These are phyloP conservation scores for Sporothrix variecibatus DNA, from an alignment of 2,329 filamentous ascomycete genomes.

Conservation along the genomic window DNA sequence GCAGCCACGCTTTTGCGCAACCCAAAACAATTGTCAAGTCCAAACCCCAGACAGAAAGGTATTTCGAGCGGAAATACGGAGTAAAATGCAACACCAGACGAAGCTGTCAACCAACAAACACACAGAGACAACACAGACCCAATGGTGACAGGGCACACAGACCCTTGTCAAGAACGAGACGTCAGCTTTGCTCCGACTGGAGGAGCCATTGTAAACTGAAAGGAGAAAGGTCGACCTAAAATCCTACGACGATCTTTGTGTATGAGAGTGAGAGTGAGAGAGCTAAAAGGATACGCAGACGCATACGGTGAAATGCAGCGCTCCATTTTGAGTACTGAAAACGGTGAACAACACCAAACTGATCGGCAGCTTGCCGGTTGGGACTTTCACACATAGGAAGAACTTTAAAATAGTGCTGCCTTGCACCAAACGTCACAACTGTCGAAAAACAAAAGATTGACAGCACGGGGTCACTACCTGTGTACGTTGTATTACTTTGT, in stretches of 20 bases:
- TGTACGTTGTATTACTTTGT: neutral
- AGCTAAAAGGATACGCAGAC: neutral
- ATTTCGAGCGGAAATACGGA: neutral
- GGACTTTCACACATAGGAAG: neutral
- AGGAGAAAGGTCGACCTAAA: neutral
- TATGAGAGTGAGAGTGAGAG: neutral
- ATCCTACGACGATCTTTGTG: neutral
- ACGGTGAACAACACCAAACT: neutral
- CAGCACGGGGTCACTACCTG: neutral
- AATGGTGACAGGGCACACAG: neutral
- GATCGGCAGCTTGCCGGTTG: neutral
- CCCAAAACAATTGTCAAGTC: neutral
- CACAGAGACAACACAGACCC: neutral
- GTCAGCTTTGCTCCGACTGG: constrained; percentile 9
- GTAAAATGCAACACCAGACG: neutral
- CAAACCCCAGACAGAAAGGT: neutral
- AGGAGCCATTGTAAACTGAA: neutral
- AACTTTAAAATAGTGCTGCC: neutral
- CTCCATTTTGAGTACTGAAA: neutral
- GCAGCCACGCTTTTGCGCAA: neutral
- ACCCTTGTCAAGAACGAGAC: neutral
- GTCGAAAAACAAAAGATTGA: too few relatives aligned
- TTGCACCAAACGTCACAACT: neutral
- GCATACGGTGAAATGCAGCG: neutral
- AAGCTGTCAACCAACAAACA: neutral